Evolutionary conservation across 208 protist genomes (phyloP), one percentile per base, ranked within the genome.

Genomic region (Leptomonas seymouri): DNA sequence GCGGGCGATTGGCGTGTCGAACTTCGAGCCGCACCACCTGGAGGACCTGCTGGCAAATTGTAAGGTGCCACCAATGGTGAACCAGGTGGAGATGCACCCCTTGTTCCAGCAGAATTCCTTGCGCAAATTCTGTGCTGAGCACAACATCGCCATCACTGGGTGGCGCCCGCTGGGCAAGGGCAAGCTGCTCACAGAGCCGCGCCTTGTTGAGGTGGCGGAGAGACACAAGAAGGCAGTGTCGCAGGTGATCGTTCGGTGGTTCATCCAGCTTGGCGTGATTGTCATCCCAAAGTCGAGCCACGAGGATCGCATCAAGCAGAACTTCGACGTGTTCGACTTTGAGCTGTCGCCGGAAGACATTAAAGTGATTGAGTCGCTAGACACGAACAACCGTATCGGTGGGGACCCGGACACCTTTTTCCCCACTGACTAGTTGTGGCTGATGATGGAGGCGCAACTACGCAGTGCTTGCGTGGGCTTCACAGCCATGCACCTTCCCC

Each of bases 81-180:
- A 97, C 54, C 93, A 97, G 81, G 74, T 97, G 16, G 95, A 97
- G 81, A 56, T 93, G 21, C 89, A 97, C 71, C 93, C 93, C 3
- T 89, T 87, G 23, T 79, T 78, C 62, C 76, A 67, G 6, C 86
- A 94, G 56, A 44, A 45, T 16, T 66, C 58, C 28, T 66, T 97
- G 27, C 72, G 93, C 34, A 59, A 84, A n/a, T 95, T 78, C 67
- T 97, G 91, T 60, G 64, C 74, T 23, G 15, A 65, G 12, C 71
- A 85, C 18, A 71, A 78, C 50, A 97, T 98, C 64, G 66, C 60
- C 21, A 78, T 96, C 21, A 95, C 84, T 4, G 95, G 85, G 18
- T 97, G 94, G 82, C 86, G 84, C 23, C 93, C 95, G 15, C 78
- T 98, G 50, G 87, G 82, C 30, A 88, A 85, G 58, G 84, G 82